These are phyloP conservation scores for barley (Hordeum vulgare) DNA, from an alignment of 176 grass and related monocot genomes.

Conservation along the genomic window DNA sequence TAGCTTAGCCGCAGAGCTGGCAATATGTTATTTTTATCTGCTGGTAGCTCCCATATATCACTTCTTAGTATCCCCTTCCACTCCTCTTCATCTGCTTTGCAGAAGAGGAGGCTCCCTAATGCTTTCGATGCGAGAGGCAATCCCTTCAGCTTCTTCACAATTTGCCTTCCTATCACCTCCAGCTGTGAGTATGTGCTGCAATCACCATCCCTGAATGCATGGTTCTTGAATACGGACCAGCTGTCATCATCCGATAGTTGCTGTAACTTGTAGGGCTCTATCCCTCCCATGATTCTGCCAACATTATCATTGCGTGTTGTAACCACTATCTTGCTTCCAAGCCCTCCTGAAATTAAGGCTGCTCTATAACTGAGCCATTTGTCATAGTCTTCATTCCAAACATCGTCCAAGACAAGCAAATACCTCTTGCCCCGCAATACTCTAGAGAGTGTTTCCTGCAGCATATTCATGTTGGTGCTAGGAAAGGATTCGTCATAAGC, in stretches of 20 bases:
- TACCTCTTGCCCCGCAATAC: slow-evolving; percentile 50
- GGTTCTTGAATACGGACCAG: slow-evolving; percentile 57
- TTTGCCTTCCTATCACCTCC: slow-evolving; percentile 49
- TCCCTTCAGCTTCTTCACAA: slow-evolving; percentile 64
- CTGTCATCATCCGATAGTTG: slow-evolving; percentile 52
- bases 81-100: slow-evolving; percentile 45
- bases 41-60: slow-evolving; percentile 56
- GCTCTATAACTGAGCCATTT: slow-evolving; percentile 63
- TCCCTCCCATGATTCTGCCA: slow-evolving; percentile 49
- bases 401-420: slow-evolving; percentile 75
- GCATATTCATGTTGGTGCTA: slow-evolving; percentile 60
- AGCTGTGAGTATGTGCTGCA: slow-evolving; percentile 30
- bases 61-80: slow-evolving; percentile 58
- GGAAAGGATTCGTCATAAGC: slow-evolving; percentile 41
- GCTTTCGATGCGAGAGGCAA: slow-evolving; percentile 61
- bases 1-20: slow-evolving; percentile 71
- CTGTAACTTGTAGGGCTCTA: slow-evolving; percentile 41
- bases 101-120: slow-evolving; percentile 61
- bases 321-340: slow-evolving; percentile 73
- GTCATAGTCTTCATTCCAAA: slow-evolving; percentile 64
- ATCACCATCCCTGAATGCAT: slow-evolving; percentile 49
- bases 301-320: slow-evolving; percentile 60
- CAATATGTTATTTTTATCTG: slow-evolving; percentile 43
- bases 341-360: slow-evolving; percentile 48
- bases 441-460: slow-evolving; percentile 47